Evolutionary conservation across 2,329 filamentous ascomycete genomes (phyloP).

Genomic region (Cladobotryum mycophilum): DNA sequence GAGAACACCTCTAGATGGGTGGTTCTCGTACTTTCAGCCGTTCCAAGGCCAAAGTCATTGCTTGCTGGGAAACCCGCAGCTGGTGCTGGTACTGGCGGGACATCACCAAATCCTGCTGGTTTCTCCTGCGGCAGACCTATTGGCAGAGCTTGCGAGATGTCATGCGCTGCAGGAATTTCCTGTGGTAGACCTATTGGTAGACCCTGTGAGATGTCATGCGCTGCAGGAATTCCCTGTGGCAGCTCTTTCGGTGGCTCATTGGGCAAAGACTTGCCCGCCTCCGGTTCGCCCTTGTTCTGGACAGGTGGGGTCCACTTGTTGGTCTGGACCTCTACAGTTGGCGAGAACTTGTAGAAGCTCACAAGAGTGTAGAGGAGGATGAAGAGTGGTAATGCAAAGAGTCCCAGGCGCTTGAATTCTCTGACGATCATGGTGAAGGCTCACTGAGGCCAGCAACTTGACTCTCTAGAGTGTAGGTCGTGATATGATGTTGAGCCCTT

Average conservation of each 20-base stretch:
- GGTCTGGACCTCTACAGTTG: background rate
- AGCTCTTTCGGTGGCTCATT: background rate
- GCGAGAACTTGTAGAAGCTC: constrained; percentile 13
- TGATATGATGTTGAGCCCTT: too few relatives aligned
- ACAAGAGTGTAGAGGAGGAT: constrained; percentile 25
- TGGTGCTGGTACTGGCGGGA: background rate
- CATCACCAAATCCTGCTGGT: too few relatives aligned
- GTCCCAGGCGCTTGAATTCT: constrained; percentile 25
- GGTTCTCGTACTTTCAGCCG: background rate
- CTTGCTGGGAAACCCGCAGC: background rate
- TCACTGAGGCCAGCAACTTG: background rate
- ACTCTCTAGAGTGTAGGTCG: too few relatives aligned
- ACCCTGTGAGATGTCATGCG: too few relatives aligned
- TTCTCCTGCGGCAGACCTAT: too few relatives aligned
- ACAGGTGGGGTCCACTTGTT: constrained; percentile 4
- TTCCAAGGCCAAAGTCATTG: background rate
- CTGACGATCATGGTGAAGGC: constrained; percentile 25
- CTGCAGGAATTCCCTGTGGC: too few relatives aligned
- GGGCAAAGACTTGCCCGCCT: background rate
- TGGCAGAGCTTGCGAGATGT: too few relatives aligned
- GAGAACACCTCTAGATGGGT: constrained; percentile 39
- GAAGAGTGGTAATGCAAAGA: constrained; percentile 24
- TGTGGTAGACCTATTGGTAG: too few relatives aligned
- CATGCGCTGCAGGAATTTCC: too few relatives aligned
- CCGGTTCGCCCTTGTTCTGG: background rate